Percentiles rank a stretch among this genome's conserved stretches.
Conservation (phyloP, 1,284 basidiomycete genomes). For the Fomitopsis palustris region DNA sequence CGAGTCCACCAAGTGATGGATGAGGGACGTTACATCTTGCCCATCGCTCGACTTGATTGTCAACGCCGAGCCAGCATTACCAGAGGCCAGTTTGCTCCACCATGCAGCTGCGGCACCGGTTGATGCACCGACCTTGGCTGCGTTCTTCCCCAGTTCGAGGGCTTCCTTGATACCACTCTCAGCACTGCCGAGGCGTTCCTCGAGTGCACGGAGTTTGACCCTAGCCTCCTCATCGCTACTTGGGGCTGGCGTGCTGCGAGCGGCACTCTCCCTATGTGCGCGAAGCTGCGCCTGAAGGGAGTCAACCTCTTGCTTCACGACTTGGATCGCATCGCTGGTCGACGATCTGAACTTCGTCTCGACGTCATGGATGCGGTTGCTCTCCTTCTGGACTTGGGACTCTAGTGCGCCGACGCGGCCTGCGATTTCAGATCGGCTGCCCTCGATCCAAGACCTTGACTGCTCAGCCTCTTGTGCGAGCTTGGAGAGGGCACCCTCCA, state of each 20-base stretch:
- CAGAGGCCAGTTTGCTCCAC: conserved; percentile 55
- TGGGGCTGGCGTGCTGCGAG: conserved; percentile 15
- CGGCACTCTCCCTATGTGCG: conserved; percentile 29
- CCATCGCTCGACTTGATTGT: conserved; percentile 75
- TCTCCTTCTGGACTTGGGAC: conserved; percentile 53
- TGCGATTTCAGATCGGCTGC: conserved; percentile 45
- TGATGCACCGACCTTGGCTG: conserved; percentile 32
- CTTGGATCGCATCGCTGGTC: conserved; percentile 43
- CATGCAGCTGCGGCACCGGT: conserved; percentile 42
- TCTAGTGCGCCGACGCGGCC: conserved; percentile 54
- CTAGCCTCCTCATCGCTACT: conserved; percentile 53
- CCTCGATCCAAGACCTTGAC: conserved; percentile 46
- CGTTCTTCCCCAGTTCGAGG: conserved; percentile 58
- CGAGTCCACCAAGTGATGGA: conserved; percentile 71
- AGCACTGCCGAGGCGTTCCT: conserved; percentile 58
- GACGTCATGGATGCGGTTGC: conserved; percentile 45
- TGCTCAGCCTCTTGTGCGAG: conserved; percentile 53
- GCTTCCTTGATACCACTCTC: conserved; percentile 74
- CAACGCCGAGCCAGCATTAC: conserved; percentile 40
- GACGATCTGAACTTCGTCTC: conserved; percentile 47
- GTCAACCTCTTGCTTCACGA: conserved; percentile 54
- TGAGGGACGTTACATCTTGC: conserved; percentile 69
- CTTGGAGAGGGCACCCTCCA: conserved; percentile 60
- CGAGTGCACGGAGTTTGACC: conserved; percentile 48
- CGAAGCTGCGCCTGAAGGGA: conserved; percentile 47